Conservation (phyloP, 176 grass and related monocot genomes). For the Elaeis guineensis region DNA sequence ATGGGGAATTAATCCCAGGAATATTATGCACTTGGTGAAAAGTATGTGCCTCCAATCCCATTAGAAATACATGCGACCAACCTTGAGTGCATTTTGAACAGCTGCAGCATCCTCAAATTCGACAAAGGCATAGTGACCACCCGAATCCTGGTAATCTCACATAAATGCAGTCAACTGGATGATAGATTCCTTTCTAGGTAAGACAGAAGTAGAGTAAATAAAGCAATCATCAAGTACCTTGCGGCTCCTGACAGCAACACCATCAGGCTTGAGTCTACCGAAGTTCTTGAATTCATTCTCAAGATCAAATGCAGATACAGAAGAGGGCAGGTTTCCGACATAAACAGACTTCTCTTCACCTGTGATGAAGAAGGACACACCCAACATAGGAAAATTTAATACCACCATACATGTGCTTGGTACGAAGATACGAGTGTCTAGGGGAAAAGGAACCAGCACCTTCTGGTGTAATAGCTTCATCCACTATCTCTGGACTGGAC, state of each 20-base stretch:
- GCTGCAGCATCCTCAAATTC: conserved; percentile 16
- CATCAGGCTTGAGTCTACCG: conserved; percentile 65
- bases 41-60: too few relatives aligned
- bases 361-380: conserved; percentile 18
- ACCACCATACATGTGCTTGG: too few relatives aligned
- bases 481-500: too few relatives aligned
- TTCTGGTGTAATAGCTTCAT: too few relatives aligned
- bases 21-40: too few relatives aligned
- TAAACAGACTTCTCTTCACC: conserved; percentile 82
- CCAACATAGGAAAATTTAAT: too few relatives aligned
- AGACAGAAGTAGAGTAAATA: neutral
- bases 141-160: conserved; percentile 16
- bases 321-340: conserved; percentile 64
- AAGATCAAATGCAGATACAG: conserved; percentile 50
- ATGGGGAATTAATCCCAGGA: too few relatives aligned
- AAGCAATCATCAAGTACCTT: conserved; percentile 34
- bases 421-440: too few relatives aligned
- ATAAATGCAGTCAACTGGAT: neutral
- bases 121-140: conserved; percentile 18
- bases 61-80: neutral
- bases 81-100: conserved; percentile 26
- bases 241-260: conserved; percentile 85
- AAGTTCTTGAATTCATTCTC: conserved; percentile 81
- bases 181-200: too few relatives aligned
- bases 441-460: too few relatives aligned